Percentiles rank a stretch among this genome's conserved stretches.
Conservation (phyloP, 1,284 basidiomycete genomes). For the Vanrija pseudolonga region DNA sequence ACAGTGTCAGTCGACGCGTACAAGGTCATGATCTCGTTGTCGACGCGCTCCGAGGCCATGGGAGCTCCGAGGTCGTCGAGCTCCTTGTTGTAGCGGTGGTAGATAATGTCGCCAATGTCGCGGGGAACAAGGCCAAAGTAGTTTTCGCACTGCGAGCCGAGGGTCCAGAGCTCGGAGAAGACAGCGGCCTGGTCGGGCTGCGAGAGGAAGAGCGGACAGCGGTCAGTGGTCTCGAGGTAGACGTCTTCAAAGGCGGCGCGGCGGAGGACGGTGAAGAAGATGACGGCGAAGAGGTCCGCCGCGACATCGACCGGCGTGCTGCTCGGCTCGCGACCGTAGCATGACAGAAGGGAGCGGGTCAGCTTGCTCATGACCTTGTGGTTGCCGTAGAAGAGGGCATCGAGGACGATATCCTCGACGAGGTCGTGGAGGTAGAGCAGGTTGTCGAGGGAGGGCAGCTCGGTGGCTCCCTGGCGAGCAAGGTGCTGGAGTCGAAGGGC, state of each 20-base stretch:
- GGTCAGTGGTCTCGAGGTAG: slow-evolving; percentile 12
- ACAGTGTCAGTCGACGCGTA: slow-evolving; percentile 3
- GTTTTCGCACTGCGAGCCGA: slow-evolving; percentile 14
- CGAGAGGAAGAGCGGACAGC: slow-evolving; percentile 8
- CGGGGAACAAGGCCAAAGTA: slow-evolving; percentile 13
- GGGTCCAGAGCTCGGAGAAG: slow-evolving; percentile 13
- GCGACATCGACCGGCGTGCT: slow-evolving; percentile 4
- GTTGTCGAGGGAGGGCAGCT: slow-evolving; percentile 1
- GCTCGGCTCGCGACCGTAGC: not conserved
- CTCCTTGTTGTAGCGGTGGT: slow-evolving; percentile 1
- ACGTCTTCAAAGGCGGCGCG: slow-evolving; percentile 14
- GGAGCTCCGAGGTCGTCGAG: slow-evolving; percentile 5
- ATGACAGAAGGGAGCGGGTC: not conserved
- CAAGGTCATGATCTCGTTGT: slow-evolving; percentile 16
- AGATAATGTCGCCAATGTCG: slow-evolving; percentile 12
- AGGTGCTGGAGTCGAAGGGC: slow-evolving; percentile 3
- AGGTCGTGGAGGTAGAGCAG: slow-evolving; percentile 4
- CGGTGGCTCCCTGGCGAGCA: not conserved
- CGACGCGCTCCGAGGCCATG: not conserved
- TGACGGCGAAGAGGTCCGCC: slow-evolving; percentile 11
- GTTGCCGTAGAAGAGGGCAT: slow-evolving; percentile 8
- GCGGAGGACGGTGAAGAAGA: slow-evolving; percentile 11
- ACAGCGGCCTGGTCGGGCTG: slow-evolving; percentile 11
- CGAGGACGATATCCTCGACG: slow-evolving; percentile 4
- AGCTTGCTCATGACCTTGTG: slow-evolving; percentile 1